A percentile compares a stretch with the other conserved stretches of the same genome.
Conservation (phyloP, 441 rosid species). For the Croton setiger region DNA sequence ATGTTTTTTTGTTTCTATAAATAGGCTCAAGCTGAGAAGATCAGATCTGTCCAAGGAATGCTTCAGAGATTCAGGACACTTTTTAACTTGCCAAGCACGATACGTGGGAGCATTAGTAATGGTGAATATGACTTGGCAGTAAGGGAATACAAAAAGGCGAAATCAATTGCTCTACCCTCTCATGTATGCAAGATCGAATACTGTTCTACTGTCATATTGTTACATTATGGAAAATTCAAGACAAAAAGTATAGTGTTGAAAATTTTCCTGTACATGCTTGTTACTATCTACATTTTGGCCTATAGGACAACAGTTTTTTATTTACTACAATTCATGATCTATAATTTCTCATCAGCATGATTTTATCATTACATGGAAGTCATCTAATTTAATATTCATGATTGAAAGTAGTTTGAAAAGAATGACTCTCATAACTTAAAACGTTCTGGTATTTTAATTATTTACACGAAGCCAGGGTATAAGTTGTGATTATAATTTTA, state of each 20-base stretch:
- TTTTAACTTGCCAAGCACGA: constrained; percentile 90
- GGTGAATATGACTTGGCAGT: constrained; percentile 98
- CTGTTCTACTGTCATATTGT: constrained; percentile 13
- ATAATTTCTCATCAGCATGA: not conserved
- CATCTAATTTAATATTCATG: not conserved
- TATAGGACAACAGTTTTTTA: not conserved
- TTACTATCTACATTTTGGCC: not conserved
- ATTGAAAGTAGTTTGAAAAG: too few species aligned
- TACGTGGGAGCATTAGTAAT: constrained; percentile 88
- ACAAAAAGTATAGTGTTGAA: not conserved
- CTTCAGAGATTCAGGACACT: constrained; percentile 94
- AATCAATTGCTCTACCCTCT: constrained; percentile 92
- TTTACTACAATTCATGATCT: not conserved
- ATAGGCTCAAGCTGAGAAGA: constrained; percentile 98
- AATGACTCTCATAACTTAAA: too few species aligned
- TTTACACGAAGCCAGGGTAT: too few species aligned
- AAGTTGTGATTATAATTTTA: not conserved
- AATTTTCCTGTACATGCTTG: not conserved
- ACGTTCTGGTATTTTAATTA: too few species aligned
- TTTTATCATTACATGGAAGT: not conserved
- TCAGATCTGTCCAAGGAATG: constrained; percentile 98
- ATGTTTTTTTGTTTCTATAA: constrained; percentile 19
- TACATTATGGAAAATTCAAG: not conserved
- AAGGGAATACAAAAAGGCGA: constrained; percentile 98
- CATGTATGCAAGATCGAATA: constrained; percentile 54